Evolutionary conservation across 345 rosid genomes (phyloP), one percentile per base, ranked within the genome.

Genomic region (Bruguiera parviflora): DNA sequence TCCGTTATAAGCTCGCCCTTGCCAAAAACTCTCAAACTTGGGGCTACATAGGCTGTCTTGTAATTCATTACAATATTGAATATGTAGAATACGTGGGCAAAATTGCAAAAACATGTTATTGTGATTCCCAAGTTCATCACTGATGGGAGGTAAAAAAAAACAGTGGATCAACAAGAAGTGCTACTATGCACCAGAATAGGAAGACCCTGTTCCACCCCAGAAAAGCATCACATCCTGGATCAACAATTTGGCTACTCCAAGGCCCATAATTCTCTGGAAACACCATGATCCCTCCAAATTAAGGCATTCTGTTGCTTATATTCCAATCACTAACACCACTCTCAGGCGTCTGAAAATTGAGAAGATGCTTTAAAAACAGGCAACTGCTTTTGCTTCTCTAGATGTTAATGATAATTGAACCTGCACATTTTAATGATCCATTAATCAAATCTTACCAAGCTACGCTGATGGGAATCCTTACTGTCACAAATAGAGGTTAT

Each of bases 151-250:
- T 85, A 89, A 64, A 89, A 64, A 89, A 89, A 73, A 91, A 89
- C 84, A 91, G 80, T 43, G 96, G 97, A 77, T 94, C 96, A 3
- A 89, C 87, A 67, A 89, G 91, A 9, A 89, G 85, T n/a, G 95
- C 91, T 5, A 89, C 79, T 7, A 94, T 73, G 77, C 91, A 88
- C 78, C 89, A 88, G 58, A 85, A 84, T 69, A 85, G 92, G 76
- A 94, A 94, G 62, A 85, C 55, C 77, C 92, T 83, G 84, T 83
- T 91, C 89, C 89, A 81, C 31, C 77, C 78, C 58, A 89, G 71
- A 69, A 84, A 79, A 27, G 59, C 68, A 27, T 87, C 87, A 59
- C 95, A 85, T 63, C 86, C 89, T 24, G 97, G 97, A 80, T 91
- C 91, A 27, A 91, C 68, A 74, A 89, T 86, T 66, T 68, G 70